Evolutionary conservation across 139 green algal species (phyloP), one percentile per base, ranked within the genome.

Genomic region (Penium margaritaceum): DNA sequence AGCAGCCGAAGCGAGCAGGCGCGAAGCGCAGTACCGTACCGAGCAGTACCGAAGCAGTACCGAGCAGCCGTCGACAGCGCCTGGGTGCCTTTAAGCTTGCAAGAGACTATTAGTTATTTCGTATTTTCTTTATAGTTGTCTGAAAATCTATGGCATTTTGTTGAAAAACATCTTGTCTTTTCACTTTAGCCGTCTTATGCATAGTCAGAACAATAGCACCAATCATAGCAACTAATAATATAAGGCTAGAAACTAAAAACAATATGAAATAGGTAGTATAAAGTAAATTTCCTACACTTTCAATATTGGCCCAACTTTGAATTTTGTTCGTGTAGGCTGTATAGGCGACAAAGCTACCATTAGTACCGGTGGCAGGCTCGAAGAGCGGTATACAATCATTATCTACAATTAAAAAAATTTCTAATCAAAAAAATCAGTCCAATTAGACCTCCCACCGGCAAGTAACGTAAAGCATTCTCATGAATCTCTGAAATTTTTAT

Each of bases 181-280:
- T 84, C 51, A 85, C 72, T 71, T 80, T 35, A 38, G 81, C 67
- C 32, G 82, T 77, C 70, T 86, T 86, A 55, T 87, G 81, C 74
- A 85, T 82, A 37, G 84, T 87, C 69, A 88, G 69, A 24, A 88
- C 84, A 77, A 88, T 88, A 32, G 84, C 84, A 33, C 84, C 84
- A 76, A 88, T 85, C 84, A 88, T 88, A 65, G 84, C 84, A 60
- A 88, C 83, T 70, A 88, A 47, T 46, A 88, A 70, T 77, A 87
- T 87, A 72, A 88, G 66, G 78, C 84, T 87, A 41, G 84, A 82
- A 21, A 88, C 36, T 63, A 85, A 67, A 76, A 88, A 88, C 73
- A 80, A 88, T 68, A 83, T 80, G 35, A 85, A 86, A 84, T 88
- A 88, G 67, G 85, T 87, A 75, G 84, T 88, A 70, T 88, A 88